Base-by-base conservation (phyloP, 345 rosid species). In the Salix exigua region DNA sequence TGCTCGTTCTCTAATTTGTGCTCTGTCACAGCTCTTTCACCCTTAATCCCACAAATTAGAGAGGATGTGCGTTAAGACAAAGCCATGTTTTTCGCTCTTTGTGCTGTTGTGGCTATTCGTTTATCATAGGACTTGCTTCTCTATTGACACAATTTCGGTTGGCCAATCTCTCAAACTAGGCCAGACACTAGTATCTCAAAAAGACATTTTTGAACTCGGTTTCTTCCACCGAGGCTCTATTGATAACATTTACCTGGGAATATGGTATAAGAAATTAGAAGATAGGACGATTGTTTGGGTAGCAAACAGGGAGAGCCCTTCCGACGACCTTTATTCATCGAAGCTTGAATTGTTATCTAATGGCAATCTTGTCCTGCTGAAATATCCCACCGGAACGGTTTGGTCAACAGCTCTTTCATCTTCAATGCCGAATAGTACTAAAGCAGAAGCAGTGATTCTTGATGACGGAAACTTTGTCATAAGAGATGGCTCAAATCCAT, bases 381-480 rank as follows among this genome's bases (percentile, higher is more conserved):
- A 4, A 46, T 3, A 14, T 46, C 1, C 1, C 50, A 13, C 50
- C 18, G 4, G 1, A 46, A 46, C 50, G 4, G 50, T 46, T 3
- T 46, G 50, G 50, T 46, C 50, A 46, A 3, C 50, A 13, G 5
- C 18, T 46, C 50, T 14, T 46, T 0, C 50, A 13, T 46, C 50
- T 46, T 46, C 50, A 46, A 46, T 46, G 50, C 50, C 50, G 18
- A 3, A 46, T 46, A 67, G 23, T 40, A 64, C 76, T 48, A 17
- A 66, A 2, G 77, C 71, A 2, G 75, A 67, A 58, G 84, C 81
- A 13, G 69, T 51, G 18, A 82, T 84, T 73, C 76, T 53, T 9
- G 81, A 78, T 73, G 37, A 58, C 2, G 84, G 78, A 70, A 81
- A 84, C 58, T 51, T 84, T 65, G 70, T 84, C 13, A 9, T 81